phyloP scores from a whole-genome alignment of 176 grass and related monocot genomes.

The Carex parvula region DNA sequence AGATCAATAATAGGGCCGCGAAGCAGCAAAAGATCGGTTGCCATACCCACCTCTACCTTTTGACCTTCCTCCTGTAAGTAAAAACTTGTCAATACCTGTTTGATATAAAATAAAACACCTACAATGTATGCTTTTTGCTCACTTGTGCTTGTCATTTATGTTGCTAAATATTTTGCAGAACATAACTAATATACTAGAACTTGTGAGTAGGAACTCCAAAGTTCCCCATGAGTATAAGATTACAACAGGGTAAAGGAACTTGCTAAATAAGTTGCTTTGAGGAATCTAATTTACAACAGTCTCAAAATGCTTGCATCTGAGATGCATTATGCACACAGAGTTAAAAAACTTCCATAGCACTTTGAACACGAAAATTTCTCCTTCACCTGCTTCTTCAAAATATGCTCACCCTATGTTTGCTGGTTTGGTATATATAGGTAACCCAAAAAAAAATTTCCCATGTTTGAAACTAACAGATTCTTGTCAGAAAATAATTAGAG shows the following conservation, averaged over 20 bases:
- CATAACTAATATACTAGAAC: no score
- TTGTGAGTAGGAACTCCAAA: background rate
- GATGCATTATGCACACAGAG: background rate
- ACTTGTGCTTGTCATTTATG: background rate
- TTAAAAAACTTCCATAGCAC: background rate
- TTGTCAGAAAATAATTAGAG: background rate
- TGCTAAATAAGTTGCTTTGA: background rate
- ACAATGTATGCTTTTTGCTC: background rate
- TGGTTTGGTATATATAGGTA: background rate
- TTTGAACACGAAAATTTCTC: background rate
- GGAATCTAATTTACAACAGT: background rate
- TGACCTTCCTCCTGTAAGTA: slow-evolving; percentile 17
- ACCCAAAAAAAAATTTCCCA: background rate
- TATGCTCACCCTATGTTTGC: background rate
- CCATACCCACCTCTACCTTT: slow-evolving; percentile 19
- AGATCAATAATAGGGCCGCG: slow-evolving; percentile 5
- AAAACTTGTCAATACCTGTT: background rate
- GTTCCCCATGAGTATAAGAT: background rate
- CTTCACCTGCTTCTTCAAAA: background rate
- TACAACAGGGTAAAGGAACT: background rate
- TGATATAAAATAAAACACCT: background rate
- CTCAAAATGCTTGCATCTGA: background rate
- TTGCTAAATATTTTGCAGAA: no score
- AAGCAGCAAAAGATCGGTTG: background rate
- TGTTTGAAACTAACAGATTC: background rate